phyloP scores from a whole-genome alignment of 2,329 filamentous ascomycete species.

The Arthrobotrys megalospora region DNA sequence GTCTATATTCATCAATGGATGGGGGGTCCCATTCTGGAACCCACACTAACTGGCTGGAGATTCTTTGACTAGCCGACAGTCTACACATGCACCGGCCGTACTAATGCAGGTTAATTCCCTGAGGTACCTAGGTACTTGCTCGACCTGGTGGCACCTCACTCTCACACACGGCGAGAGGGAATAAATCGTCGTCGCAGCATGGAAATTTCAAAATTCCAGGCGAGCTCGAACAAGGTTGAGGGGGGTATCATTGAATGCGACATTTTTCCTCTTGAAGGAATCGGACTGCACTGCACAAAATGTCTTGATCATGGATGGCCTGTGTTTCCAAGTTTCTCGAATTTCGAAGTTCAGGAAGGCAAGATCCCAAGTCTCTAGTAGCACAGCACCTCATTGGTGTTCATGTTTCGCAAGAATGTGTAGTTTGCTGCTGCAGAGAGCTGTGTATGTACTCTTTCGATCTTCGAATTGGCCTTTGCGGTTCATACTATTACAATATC shows the following conservation, averaged over 20 bases:
- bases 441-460: not conserved
- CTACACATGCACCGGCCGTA: constrained; percentile 26
- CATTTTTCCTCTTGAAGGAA: constrained; percentile 36
- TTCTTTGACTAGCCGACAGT: constrained; percentile 42
- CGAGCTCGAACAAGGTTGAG: constrained; percentile 31
- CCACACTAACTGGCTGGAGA: constrained; percentile 27
- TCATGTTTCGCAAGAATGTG: constrained; percentile 48
- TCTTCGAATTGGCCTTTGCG: not conserved
- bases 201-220: constrained; percentile 19
- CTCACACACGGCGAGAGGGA: constrained; percentile 26
- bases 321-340: constrained; percentile 15
- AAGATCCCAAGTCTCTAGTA: constrained; percentile 11
- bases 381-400: constrained; percentile 35
- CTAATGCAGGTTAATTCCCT: constrained; percentile 33
- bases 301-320: constrained; percentile 23
- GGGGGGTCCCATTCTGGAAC: constrained; percentile 44
- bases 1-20: constrained; percentile 23
- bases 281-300: not conserved
- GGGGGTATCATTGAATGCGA: constrained; percentile 36
- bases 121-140: constrained; percentile 38
- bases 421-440: constrained; percentile 1
- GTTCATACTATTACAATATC: not conserved
- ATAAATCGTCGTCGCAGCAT: constrained; percentile 25
- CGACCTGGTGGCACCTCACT: constrained; percentile 31
- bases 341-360: constrained; percentile 34